Evolutionary conservation across 2,329 filamentous ascomycete species (phyloP).

Genomic region (Verticillium tricorpus): DNA sequence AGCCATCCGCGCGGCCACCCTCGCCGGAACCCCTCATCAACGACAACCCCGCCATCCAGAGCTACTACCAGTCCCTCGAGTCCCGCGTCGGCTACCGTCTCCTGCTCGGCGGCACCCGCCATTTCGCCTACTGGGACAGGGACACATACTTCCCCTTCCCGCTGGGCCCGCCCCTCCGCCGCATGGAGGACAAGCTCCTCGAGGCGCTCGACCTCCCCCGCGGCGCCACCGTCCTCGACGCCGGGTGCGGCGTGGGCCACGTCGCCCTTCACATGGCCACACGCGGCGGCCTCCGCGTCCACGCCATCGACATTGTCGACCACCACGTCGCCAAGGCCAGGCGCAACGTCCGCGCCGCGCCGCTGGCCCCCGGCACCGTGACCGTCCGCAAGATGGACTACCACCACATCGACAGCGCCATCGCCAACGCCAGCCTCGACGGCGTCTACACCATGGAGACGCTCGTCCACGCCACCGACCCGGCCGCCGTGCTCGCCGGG

Average conservation of each 20-base stretch:
- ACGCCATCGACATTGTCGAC: constrained; percentile 44
- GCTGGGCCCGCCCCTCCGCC: constrained; percentile 31
- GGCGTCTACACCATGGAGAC: constrained; percentile 54
- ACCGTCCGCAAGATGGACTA: constrained; percentile 41
- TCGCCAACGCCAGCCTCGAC: constrained; percentile 30
- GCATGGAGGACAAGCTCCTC: constrained; percentile 46
- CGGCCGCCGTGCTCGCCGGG: constrained; percentile 33
- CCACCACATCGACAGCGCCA: constrained; percentile 37
- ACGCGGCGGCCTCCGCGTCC: constrained; percentile 35
- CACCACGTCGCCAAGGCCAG: constrained; percentile 40
- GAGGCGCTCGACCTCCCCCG: constrained; percentile 27
- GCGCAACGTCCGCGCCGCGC: constrained; percentile 29
- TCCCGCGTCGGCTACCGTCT: constrained; percentile 37
- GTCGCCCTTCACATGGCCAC: constrained; percentile 44
- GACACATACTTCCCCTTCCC: constrained; percentile 45
- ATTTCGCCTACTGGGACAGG: constrained; percentile 43
- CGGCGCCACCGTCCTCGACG: constrained; percentile 44
- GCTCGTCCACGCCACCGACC: constrained; percentile 47
- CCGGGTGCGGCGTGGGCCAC: constrained; percentile 44
- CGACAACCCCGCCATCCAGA: constrained; percentile 32
- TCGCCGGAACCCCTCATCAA: constrained; percentile 25
- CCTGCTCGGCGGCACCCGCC: constrained; percentile 40
- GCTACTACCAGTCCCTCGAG: constrained; percentile 41
- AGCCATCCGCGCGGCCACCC: background rate
- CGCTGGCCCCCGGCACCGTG: constrained; percentile 29